A percentile compares a stretch with the other conserved stretches of the same genome.
phyloP scores from a whole-genome alignment of 1,284 basidiomycete genomes.

The Exobasidium cylindrosporum region DNA sequence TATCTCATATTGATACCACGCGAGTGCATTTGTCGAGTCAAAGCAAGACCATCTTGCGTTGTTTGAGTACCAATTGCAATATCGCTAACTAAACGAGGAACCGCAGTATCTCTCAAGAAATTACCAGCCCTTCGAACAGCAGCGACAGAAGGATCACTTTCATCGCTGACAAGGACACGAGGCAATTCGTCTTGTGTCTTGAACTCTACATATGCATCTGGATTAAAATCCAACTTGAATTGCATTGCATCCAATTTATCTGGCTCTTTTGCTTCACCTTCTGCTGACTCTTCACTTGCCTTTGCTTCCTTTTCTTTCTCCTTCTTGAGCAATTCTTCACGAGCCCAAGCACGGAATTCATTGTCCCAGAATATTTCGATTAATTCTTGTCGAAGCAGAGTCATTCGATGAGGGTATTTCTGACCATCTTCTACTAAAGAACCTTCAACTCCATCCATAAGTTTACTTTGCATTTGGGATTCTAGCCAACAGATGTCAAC shows the following conservation, averaged over 20 bases:
- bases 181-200: slow-evolving; percentile 25
- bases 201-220: slow-evolving; percentile 62
- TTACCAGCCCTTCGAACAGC: slow-evolving; percentile 61
- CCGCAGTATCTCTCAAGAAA: slow-evolving; percentile 59
- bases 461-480: slow-evolving; percentile 57
- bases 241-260: slow-evolving; percentile 53
- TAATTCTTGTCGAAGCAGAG: slow-evolving; percentile 63
- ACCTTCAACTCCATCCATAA: slow-evolving; percentile 37
- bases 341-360: slow-evolving; percentile 61
- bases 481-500: slow-evolving; percentile 63
- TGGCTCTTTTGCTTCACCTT: slow-evolving; percentile 21
- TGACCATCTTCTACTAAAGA: slow-evolving; percentile 19
- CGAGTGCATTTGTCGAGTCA: slow-evolving; percentile 60
- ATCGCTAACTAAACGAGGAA: slow-evolving; percentile 59
- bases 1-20: slow-evolving; percentile 65
- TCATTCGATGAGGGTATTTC: slow-evolving; percentile 61
- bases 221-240: slow-evolving; percentile 62
- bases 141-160: slow-evolving; percentile 59
- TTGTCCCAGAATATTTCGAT: slow-evolving; percentile 61
- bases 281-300: slow-evolving; percentile 15
- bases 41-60: slow-evolving; percentile 59
- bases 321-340: slow-evolving; percentile 56
- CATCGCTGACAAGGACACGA: slow-evolving; percentile 54
- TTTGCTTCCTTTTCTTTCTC: slow-evolving; percentile 32
- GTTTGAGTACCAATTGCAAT: slow-evolving; percentile 58